These are phyloP conservation scores for Trichosporon sp. DNA, from an alignment of 1,284 basidiomycete genomes.

Conservation along the genomic window DNA sequence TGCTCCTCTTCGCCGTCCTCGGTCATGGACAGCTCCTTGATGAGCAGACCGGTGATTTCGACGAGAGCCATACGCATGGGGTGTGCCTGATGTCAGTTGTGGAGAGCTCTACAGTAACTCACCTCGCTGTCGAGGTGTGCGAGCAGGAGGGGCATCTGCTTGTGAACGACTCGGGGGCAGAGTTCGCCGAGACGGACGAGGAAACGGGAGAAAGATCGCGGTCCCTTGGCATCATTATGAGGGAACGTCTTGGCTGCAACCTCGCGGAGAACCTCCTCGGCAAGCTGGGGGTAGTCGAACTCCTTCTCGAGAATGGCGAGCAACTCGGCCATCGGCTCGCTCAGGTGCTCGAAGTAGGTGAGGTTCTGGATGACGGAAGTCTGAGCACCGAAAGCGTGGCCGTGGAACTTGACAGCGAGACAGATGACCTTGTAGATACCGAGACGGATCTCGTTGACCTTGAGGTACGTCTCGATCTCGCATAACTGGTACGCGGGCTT, in stretches of 20 bases:
- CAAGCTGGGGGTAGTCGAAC: slow-evolving; percentile 85
- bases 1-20: slow-evolving; percentile 65
- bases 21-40: slow-evolving; percentile 70
- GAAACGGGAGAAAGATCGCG: slow-evolving; percentile 82
- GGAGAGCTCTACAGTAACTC: slow-evolving; percentile 36
- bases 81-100: slow-evolving; percentile 67
- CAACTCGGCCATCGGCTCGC: slow-evolving; percentile 91
- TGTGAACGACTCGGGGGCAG: slow-evolving; percentile 80
- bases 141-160: slow-evolving; percentile 83
- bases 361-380: slow-evolving; percentile 88
- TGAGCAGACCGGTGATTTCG: slow-evolving; percentile 79
- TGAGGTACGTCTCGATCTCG: slow-evolving; percentile 88
- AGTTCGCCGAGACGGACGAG: slow-evolving; percentile 79
- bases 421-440: slow-evolving; percentile 88
- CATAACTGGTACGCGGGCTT: slow-evolving; percentile 82
- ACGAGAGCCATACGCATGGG: slow-evolving; percentile 93
- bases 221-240: slow-evolving; percentile 75
- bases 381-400: slow-evolving; percentile 79
- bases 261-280: slow-evolving; percentile 78
- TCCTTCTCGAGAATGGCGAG: slow-evolving; percentile 78
- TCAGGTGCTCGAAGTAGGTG: slow-evolving; percentile 91
- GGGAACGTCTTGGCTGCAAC: slow-evolving; percentile 49
- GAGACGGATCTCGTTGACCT: slow-evolving; percentile 68
- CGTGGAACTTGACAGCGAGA: slow-evolving; percentile 86
- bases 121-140: slow-evolving; percentile 91